A percentile compares a stretch with the other conserved stretches of the same genome.
phyloP scores from a whole-genome alignment of 1,284 basidiomycete species.

The Ustilago hordei region DNA sequence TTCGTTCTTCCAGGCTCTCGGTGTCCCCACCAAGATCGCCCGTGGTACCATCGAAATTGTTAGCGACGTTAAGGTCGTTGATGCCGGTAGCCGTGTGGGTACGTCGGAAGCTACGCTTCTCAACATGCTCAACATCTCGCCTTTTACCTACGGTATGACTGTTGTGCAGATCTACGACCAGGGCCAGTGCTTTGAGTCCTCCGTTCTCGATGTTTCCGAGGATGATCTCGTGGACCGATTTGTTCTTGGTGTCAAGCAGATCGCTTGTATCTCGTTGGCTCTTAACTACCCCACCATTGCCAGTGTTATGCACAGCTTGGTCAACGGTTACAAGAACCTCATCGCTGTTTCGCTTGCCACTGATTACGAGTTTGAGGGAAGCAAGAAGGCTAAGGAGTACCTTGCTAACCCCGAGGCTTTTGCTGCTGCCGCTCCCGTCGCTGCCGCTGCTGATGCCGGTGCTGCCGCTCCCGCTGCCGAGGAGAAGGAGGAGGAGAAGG shows the following conservation, averaged over 20 bases:
- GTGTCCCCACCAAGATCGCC: slow-evolving; percentile 99
- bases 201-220: slow-evolving; percentile 92
- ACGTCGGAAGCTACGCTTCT: slow-evolving; percentile 95
- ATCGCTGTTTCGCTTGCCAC: slow-evolving; percentile 86
- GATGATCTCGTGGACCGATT: slow-evolving; percentile 90
- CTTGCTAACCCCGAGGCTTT: slow-evolving; percentile 97
- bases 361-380: slow-evolving; percentile 93
- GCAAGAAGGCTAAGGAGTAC: slow-evolving; percentile 94
- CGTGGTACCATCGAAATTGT: slow-evolving; percentile 99
- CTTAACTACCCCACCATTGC: slow-evolving; percentile 95
- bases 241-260: slow-evolving; percentile 90
- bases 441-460: slow-evolving; percentile 74
- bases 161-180: slow-evolving; percentile 75
- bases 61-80: slow-evolving; percentile 94
- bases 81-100: slow-evolving; percentile 91
- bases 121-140: slow-evolving; percentile 91
- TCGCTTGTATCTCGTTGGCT: slow-evolving; percentile 94
- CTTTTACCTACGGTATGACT: slow-evolving; percentile 97
- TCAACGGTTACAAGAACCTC: slow-evolving; percentile 99
- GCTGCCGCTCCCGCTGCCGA: slow-evolving; percentile 73
- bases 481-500: slow-evolving; percentile 79
- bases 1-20: slow-evolving; percentile 98
- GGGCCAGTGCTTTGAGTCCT: slow-evolving; percentile 77
- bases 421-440: slow-evolving; percentile 80
- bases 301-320: slow-evolving; percentile 91